Evolutionary conservation across 2,329 filamentous ascomycete genomes (phyloP).

Genomic region (Fonsecaea monophora): DNA sequence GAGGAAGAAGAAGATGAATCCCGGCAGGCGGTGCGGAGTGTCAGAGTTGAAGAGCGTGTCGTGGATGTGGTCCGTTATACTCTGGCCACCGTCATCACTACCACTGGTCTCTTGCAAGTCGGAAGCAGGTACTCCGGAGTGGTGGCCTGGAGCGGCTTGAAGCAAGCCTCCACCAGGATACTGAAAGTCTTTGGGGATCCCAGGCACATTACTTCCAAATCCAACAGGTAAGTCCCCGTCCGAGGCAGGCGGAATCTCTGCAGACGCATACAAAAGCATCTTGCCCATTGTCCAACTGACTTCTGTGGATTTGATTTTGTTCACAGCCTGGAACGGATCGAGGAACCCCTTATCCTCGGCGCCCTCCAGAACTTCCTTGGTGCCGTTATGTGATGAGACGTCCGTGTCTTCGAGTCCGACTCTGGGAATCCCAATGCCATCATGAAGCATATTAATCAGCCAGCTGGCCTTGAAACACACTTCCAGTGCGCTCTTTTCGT

Average conservation of each 20-base stretch:
- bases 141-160: constrained; percentile 44
- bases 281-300: constrained; percentile 97
- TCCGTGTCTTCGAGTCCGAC: constrained; percentile 74
- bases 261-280: constrained; percentile 92
- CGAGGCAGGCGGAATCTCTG: constrained; percentile 72
- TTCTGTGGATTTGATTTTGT: constrained; percentile 90
- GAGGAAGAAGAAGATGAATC: constrained; percentile 77
- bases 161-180: constrained; percentile 60
- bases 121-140: constrained; percentile 28
- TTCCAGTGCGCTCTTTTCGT: constrained; percentile 75
- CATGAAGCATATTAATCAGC: constrained; percentile 95
- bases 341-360: constrained; percentile 77
- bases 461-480: constrained; percentile 98
- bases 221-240: constrained; percentile 76
- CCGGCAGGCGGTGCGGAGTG: constrained; percentile 72
- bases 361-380: constrained; percentile 71
- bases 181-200: constrained; percentile 79
- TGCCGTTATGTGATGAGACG: constrained; percentile 68
- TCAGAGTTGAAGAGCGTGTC: constrained; percentile 69
- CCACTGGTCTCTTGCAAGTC: neutral
- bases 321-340: constrained; percentile 87
- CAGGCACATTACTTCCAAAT: constrained; percentile 83
- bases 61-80: constrained; percentile 62
- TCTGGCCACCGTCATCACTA: constrained; percentile 4
- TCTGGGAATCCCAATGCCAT: constrained; percentile 91